Percentiles rank a stretch among this genome's conserved stretches.
These are phyloP conservation scores for Astrothelium macrocarpum DNA, from an alignment of 495 filamentous ascomycete genomes.

Conservation along the genomic window DNA sequence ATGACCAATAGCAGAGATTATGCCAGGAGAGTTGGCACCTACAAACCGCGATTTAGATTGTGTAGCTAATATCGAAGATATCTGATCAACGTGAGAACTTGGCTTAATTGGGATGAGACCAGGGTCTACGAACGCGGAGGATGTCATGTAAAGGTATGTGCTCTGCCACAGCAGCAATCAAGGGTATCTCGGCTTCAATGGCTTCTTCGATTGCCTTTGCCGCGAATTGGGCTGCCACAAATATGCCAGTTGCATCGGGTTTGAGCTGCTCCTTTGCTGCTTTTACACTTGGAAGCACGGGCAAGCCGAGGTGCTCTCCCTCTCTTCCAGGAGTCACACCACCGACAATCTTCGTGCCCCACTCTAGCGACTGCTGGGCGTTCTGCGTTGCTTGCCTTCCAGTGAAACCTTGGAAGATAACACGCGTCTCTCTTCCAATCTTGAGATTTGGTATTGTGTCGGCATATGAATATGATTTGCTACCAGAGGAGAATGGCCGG, in stretches of 20 bases:
- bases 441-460: conserved; percentile 68
- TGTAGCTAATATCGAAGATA: conserved; percentile 66
- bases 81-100: conserved; percentile 32
- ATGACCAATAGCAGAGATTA: conserved; percentile 70
- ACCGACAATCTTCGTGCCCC: conserved; percentile 81
- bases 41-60: conserved; percentile 76
- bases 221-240: conserved; percentile 72
- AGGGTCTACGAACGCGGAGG: conserved; percentile 48
- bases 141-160: conserved; percentile 86
- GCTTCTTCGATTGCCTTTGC: conserved; percentile 75
- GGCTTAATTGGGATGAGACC: background rate
- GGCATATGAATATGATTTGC: conserved; percentile 36
- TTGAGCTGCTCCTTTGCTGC: conserved; percentile 63
- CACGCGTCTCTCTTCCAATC: conserved; percentile 66
- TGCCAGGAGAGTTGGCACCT: conserved; percentile 79
- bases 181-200: conserved; percentile 76
- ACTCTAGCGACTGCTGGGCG: conserved; percentile 70
- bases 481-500: conserved; percentile 35
- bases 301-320: conserved; percentile 71
- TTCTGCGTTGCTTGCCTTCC: conserved; percentile 70
- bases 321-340: conserved; percentile 71
- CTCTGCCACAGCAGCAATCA: conserved; percentile 84
- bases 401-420: conserved; percentile 87
- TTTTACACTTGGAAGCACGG: conserved; percentile 64
- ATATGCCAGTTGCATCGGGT: conserved; percentile 79